Conservation (phyloP, 805 yeast genomes). For the Groenewaldozyma tartarivorans region DNA sequence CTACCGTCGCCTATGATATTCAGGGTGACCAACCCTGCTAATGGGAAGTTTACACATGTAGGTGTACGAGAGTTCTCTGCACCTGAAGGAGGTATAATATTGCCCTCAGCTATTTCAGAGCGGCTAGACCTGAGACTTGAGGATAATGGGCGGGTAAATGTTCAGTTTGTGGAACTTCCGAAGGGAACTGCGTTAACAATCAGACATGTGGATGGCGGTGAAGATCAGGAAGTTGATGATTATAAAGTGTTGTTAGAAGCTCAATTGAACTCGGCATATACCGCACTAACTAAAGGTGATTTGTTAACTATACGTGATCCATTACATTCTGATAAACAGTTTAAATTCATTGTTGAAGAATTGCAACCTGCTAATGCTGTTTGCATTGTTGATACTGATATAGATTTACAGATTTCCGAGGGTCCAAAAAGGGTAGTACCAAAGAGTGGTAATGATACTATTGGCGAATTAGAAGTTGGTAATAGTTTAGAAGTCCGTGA, state of each 20-base stretch:
- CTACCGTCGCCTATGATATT: conserved; percentile 33
- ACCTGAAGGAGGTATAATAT: conserved; percentile 26
- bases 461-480: conserved; percentile 1
- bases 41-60: conserved; percentile 23
- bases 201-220: conserved; percentile 30
- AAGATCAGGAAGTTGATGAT: conserved; percentile 25
- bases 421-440: background rate
- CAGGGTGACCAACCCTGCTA: conserved; percentile 19
- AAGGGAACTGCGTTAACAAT: conserved; percentile 38
- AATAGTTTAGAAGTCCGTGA: background rate
- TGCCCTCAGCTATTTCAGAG: conserved; percentile 31
- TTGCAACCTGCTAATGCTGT: conserved; percentile 35
- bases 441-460: background rate
- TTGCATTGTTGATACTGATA: conserved; percentile 49
- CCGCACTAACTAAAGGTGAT: conserved; percentile 38
- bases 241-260: conserved; percentile 49
- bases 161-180: conserved; percentile 31
- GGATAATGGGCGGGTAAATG: background rate
- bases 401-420: conserved; percentile 32
- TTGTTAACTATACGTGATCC: conserved; percentile 27
- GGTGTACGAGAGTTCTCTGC: conserved; percentile 45
- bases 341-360: conserved; percentile 30
- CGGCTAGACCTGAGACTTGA: conserved; percentile 20
- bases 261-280: conserved; percentile 38
- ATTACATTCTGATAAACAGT: conserved; percentile 15